These are phyloP conservation scores for Aleurites moluccanus DNA, from an alignment of 441 rosid genomes.

Conservation along the genomic window DNA sequence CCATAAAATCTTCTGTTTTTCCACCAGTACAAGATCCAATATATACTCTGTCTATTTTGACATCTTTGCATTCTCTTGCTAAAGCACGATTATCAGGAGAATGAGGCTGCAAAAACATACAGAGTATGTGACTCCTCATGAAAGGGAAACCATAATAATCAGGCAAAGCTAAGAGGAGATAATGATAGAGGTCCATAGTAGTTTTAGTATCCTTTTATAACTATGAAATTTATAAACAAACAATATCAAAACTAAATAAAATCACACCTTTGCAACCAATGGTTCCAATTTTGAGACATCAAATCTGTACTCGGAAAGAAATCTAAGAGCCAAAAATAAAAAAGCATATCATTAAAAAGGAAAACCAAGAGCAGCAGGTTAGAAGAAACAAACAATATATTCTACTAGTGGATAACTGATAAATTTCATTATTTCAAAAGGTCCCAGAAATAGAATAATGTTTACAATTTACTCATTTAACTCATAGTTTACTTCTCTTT, in stretches of 20 bases:
- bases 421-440: neutral
- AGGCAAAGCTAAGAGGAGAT: no score
- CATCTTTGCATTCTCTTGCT: conserved; percentile 98
- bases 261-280: neutral
- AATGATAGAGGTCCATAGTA: neutral
- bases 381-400: neutral
- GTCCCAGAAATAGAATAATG: neutral
- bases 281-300: conserved; percentile 71
- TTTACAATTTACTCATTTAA: neutral
- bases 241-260: no score
- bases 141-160: neutral
- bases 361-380: neutral
- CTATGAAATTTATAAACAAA: no score
- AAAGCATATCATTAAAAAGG: neutral
- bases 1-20: conserved; percentile 89
- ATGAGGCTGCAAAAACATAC: conserved; percentile 68
- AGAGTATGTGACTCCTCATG: neutral
- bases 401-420: neutral
- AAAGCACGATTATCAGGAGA: conserved; percentile 95
- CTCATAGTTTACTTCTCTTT: neutral
- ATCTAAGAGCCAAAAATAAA: conserved; percentile 45
- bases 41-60: conserved; percentile 91
- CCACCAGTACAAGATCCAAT: conserved; percentile 99
- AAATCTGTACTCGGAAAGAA: conserved; percentile 76
- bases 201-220: no score